Base-by-base conservation (phyloP, 1,284 basidiomycete species). In the Grifola frondosa region DNA sequence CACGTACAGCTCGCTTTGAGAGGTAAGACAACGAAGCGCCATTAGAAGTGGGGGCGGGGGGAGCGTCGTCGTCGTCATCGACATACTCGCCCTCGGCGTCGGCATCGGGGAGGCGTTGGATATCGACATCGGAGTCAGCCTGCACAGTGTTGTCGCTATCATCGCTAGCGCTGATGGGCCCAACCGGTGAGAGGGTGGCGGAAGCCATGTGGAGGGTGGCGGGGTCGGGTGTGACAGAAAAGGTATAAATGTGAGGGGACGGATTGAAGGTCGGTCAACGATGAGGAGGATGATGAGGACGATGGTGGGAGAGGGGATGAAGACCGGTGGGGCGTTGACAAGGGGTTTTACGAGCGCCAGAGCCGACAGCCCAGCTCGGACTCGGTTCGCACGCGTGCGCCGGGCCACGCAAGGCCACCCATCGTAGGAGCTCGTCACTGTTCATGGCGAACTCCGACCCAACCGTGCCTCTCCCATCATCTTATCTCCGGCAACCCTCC, bases 101-200 rank as follows among this genome's bases (percentile, higher is more conserved):
- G 41, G 62, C 66, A 31, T 70, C 67, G 15, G 58, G 56, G 44
- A 66, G 64, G 38, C 51, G 51, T 29, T 52, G 60, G 17, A 59
- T 45, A 55, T 74, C 72, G 34, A 58, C 48, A 52, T 75, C 73
- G 42, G 70, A 70, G 67, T 76, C 74, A 56, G 73, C 58, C 57
- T 74, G 68, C 65, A 68, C 66, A 34, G 64, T 62, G 50, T 58
- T 57, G 52, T 60, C 57, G 42, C 55, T 54, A 34, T 63, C 58
- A 49, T 61, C 58, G 50, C 51, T 56, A 37, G 46, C 40, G 52
- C 47, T 52, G 44, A 53, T 46, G 20, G 52, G 54, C 42, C 49
- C 50, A 21, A 46, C 44, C 42, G 57, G 52, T 48, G 53, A 53
- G 48, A 54, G 50, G 36, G 38, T 50, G 42, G 46, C 44, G 46